These are phyloP conservation scores for Rhodotorula sp. DNA, from an alignment of 1,284 basidiomycete species.

Conservation along the genomic window DNA sequence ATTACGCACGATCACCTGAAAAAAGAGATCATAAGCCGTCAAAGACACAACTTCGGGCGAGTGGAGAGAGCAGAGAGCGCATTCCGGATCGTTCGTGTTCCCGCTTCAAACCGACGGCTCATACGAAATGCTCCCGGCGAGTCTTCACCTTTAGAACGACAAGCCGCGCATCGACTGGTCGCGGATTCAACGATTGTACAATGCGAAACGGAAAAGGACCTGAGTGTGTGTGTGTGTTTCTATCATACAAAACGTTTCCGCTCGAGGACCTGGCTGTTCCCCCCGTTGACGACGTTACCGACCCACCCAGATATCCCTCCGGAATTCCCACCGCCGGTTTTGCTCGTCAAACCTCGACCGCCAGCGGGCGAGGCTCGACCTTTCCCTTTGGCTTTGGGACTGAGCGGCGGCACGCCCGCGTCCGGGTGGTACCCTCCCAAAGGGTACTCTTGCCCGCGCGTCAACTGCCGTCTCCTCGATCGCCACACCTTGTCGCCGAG, in stretches of 20 bases:
- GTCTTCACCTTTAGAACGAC: not conserved
- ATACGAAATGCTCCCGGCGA: not conserved
- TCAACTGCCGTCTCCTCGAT: not conserved
- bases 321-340: not conserved
- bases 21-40: too few relatives aligned
- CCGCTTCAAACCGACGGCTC: too few relatives aligned
- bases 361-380: not conserved
- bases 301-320: not conserved
- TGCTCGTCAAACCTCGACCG: not conserved
- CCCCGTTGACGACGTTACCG: not conserved
- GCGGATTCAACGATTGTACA: not conserved
- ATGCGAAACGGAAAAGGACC: not conserved
- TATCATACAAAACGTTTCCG: not conserved
- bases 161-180: not conserved
- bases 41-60: too few relatives aligned
- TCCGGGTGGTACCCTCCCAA: constrained; percentile 27
- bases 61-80: too few relatives aligned
- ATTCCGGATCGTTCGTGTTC: too few relatives aligned
- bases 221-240: not conserved
- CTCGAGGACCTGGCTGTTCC: not conserved
- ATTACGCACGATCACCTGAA: too few relatives aligned
- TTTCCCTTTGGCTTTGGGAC: constrained; percentile 11
- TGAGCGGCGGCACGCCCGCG: constrained; percentile 16
- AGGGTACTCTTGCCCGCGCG: constrained; percentile 27
- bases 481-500: constrained; percentile 8